Evolutionary conservation across 768 basidiomycete genomes (phyloP), one percentile per base, ranked within the genome.

Genomic region (Psilocybe cubensis): DNA sequence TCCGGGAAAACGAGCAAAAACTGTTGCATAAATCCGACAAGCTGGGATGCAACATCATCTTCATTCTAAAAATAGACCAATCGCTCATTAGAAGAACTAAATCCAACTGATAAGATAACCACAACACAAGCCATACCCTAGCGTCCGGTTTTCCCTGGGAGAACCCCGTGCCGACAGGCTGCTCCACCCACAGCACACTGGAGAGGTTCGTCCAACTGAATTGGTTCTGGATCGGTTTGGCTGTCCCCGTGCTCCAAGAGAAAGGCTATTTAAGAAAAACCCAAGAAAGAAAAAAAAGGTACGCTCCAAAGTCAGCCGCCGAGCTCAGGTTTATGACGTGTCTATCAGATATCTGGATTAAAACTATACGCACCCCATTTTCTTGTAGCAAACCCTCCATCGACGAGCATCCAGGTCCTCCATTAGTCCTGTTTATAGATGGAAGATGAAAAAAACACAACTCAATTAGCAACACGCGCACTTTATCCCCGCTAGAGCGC

Each of bases 141-240:
- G 86, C 85, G 56, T 85, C 83, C 0, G 90, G 88, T 12, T 59
- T 74, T 17, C 90, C 90, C 58, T 87, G 87, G 2, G 87, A 87
- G 68, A 86, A 92, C 0, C 90, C 90, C 4, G 89, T 91, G 4
- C 90, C 90, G 27, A 92, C 85, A 3, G 90, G 90, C 61, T 91
- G 91, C 60, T 92, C 91, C 10, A 92, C 82, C 77, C 81, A 92
- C 17, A 91, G 72, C 6, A 91, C 71, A 53, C 86, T 89, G 2
- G 88, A 89, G 7, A 92, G 76, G 64, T 91, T 92, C 0, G 90
- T 91, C 90, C 90, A 92, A 68, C 88, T 89, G 62, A 79, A 80
- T 61, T 86, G 78, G 52, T 91, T 92, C 4, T 68, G 75, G 0
- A 80, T 87, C 3, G 89, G 84, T 53, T 78, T 78, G 1, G 87